Conservation (phyloP, 352 stramenopile genomes). For the Thalassiosira delicatula region DNA sequence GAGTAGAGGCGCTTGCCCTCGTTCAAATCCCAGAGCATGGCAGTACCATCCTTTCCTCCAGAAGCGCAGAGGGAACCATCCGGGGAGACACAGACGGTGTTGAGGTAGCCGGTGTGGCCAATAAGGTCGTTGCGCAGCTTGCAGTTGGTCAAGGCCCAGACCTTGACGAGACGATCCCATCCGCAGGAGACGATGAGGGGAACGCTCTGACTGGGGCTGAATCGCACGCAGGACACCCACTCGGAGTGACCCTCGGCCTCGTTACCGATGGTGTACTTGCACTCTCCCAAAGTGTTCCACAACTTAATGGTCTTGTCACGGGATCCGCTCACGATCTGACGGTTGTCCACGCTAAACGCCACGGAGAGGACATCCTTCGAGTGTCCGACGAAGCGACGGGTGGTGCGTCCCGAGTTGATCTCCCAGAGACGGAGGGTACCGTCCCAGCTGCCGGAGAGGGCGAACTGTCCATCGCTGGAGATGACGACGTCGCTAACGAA, state of each 20-base stretch:
- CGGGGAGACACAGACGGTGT: slow-evolving; percentile 99
- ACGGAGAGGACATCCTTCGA: slow-evolving; percentile 99
- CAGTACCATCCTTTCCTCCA: slow-evolving; percentile 98
- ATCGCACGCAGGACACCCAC: slow-evolving; percentile 99
- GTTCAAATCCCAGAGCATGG: slow-evolving; percentile 99
- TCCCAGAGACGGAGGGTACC: slow-evolving; percentile 99
- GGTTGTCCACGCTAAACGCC: slow-evolving; percentile 98
- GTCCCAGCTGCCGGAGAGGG: slow-evolving; percentile 98
- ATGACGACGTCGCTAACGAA: slow-evolving; percentile 99
- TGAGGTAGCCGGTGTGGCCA: slow-evolving; percentile 99
- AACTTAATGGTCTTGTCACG: slow-evolving; percentile 99
- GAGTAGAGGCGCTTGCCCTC: slow-evolving; percentile 99
- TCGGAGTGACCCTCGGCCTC: slow-evolving; percentile 97
- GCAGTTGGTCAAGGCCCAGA: slow-evolving; percentile 98
- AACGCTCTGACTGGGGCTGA: slow-evolving; percentile 93
- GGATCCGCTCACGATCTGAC: slow-evolving; percentile 99
- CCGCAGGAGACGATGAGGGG: slow-evolving; percentile 98
- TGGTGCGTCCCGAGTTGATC: slow-evolving; percentile 98
- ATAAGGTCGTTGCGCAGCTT: slow-evolving; percentile 99
- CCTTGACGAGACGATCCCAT: slow-evolving; percentile 99
- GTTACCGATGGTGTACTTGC: slow-evolving; percentile 96
- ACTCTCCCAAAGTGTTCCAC: slow-evolving; percentile 99
- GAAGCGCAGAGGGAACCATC: slow-evolving; percentile 99
- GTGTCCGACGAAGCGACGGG: slow-evolving; percentile 98
- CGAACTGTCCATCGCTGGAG: slow-evolving; percentile 98